Conservation (phyloP, 73 alveolate genomes). For the Tetrahymena borealis region DNA sequence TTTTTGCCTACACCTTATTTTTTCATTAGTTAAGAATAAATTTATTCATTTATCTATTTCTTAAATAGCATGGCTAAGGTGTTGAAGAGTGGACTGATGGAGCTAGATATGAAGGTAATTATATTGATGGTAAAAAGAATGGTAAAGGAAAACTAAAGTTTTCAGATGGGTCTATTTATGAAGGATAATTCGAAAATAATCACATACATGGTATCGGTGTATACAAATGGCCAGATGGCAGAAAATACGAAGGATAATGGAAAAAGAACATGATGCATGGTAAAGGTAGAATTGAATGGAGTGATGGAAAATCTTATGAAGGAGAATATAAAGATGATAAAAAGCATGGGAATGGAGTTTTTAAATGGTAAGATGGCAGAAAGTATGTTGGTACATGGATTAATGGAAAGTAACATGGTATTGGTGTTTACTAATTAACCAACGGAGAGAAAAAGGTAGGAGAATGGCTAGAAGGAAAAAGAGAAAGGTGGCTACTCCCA, state of each 20-base stretch:
- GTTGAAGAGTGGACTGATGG: conserved; percentile 55
- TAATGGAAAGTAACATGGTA: conserved; percentile 35
- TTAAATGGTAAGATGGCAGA: conserved; percentile 47
- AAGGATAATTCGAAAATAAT: conserved; percentile 14
- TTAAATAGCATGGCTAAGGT: conserved; percentile 58
- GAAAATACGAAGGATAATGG: conserved; percentile 25
- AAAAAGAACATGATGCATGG: conserved; percentile 39
- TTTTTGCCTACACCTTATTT: too few relatives aligned
- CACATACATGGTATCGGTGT: conserved; percentile 23
- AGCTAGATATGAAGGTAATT: conserved; percentile 58
- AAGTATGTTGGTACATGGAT: conserved; percentile 45
- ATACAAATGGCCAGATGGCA: conserved; percentile 27
- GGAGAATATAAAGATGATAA: conserved; percentile 40
- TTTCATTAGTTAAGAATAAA: too few relatives aligned
- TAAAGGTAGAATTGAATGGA: conserved; percentile 20
- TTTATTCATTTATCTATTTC: neutral
- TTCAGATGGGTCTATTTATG: conserved; percentile 56
- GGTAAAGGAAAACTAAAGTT: conserved; percentile 60
- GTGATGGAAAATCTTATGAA: conserved; percentile 12
- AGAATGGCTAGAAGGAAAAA: conserved; percentile 43
- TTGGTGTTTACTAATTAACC: conserved; percentile 23
- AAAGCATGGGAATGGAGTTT: conserved; percentile 37
- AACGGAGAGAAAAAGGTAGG: conserved; percentile 38
- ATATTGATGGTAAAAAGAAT: conserved; percentile 51
- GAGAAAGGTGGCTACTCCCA: conserved; percentile 24